Conservation (phyloP, 2,329 filamentous ascomycete genomes). For the Bipolaris victoriae region DNA sequence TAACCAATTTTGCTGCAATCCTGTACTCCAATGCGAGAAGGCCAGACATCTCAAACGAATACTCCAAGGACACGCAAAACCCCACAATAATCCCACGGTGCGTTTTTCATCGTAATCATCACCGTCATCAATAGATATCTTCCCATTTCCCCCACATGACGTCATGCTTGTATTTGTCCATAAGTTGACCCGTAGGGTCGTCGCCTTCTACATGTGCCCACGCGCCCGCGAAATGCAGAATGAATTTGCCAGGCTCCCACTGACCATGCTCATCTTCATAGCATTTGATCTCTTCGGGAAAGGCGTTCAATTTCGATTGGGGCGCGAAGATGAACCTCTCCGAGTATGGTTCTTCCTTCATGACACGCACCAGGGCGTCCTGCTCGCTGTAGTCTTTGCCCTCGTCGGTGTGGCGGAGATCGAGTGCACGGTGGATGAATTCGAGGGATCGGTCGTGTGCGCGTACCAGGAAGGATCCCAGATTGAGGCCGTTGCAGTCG, state of each 20-base stretch:
- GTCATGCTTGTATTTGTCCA: slow-evolving; percentile 46
- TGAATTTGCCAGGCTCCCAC: slow-evolving; percentile 46
- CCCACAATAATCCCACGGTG: neutral
- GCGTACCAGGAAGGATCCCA: slow-evolving; percentile 49
- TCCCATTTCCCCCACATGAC: slow-evolving; percentile 46
- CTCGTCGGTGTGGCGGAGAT: slow-evolving; percentile 33
- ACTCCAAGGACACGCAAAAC: no score
- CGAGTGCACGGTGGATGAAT: slow-evolving; percentile 41
- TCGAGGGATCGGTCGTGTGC: slow-evolving; percentile 44
- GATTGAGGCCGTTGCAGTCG: slow-evolving; percentile 51
- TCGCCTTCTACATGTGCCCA: slow-evolving; percentile 50
- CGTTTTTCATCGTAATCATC: neutral
- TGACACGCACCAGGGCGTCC: slow-evolving; percentile 45
- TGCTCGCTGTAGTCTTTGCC: slow-evolving; percentile 44
- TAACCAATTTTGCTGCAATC: neutral
- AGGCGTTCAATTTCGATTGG: slow-evolving; percentile 50
- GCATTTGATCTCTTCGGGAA: slow-evolving; percentile 50
- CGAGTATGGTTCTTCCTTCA: slow-evolving; percentile 35
- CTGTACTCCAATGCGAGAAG: neutral
- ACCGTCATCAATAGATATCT: slow-evolving; percentile 29
- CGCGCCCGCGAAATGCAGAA: slow-evolving; percentile 52
- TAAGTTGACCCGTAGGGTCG: slow-evolving; percentile 48
- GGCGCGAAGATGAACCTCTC: slow-evolving; percentile 39
- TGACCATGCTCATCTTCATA: slow-evolving; percentile 38
- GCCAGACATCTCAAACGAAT: no score